Evolutionary conservation across 345 rosid species (phyloP).

Genomic region (Citrus reticulata): DNA sequence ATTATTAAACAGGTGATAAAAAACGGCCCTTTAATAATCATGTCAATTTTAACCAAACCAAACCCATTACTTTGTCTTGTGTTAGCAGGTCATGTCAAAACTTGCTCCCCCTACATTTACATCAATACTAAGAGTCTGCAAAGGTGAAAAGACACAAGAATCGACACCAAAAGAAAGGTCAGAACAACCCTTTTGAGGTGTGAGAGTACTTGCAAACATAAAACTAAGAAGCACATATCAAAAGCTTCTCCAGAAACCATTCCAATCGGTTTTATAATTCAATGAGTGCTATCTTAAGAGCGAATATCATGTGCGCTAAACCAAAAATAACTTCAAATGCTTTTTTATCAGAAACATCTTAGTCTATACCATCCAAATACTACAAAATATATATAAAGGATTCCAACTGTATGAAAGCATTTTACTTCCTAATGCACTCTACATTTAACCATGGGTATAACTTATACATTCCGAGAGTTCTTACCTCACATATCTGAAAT

Average conservation of each 20-base stretch:
- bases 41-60: too few relatives aligned
- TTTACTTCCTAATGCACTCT: neutral
- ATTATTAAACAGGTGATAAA: too few relatives aligned
- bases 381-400: too few relatives aligned
- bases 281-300: neutral
- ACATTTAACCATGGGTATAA: neutral
- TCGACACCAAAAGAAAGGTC: neutral
- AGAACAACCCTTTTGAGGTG: neutral
- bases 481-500: neutral
- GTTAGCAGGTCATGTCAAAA: too few relatives aligned
- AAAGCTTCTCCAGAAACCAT: neutral
- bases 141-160: neutral
- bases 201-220: too few relatives aligned
- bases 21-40: too few relatives aligned
- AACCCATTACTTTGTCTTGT: too few relatives aligned
- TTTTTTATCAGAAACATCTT: neutral
- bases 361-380: neutral
- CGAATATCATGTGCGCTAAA: neutral
- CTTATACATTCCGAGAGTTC: neutral
- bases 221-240: neutral
- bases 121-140: too few relatives aligned
- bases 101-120: too few relatives aligned
- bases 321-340: neutral
- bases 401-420: neutral
- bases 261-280: neutral